phyloP scores from a whole-genome alignment of 2,329 filamentous ascomycete species.

The Aureobasidium vineae region DNA sequence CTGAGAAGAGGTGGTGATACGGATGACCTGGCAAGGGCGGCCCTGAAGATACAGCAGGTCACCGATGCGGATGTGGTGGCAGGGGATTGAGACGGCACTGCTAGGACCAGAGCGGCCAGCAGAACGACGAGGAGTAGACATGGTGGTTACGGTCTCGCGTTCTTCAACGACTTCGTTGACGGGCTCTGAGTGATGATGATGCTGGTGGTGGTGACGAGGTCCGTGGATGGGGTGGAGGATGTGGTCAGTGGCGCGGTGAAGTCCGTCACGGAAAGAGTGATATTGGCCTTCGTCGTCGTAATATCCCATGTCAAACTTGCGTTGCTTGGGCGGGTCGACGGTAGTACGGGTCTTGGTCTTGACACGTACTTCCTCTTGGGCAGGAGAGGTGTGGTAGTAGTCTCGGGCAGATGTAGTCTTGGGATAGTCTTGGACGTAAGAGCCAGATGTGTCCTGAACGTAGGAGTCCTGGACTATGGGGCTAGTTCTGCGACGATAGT shows the following conservation, averaged over 20 bases:
- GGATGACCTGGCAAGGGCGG: slow-evolving; percentile 99
- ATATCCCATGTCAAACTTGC: slow-evolving; percentile 69
- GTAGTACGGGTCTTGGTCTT: slow-evolving; percentile 51
- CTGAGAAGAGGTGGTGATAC: slow-evolving; percentile 95
- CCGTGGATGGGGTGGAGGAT: slow-evolving; percentile 63
- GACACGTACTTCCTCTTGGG: slow-evolving; percentile 51
- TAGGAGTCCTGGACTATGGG: slow-evolving; percentile 44
- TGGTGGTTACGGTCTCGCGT: slow-evolving; percentile 46
- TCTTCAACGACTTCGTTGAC: slow-evolving; percentile 49
- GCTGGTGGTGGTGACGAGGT: slow-evolving; percentile 51
- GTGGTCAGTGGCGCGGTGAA: slow-evolving; percentile 64
- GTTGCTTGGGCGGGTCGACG: slow-evolving; percentile 50
- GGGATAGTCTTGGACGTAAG: slow-evolving; percentile 33
- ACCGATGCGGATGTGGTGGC: slow-evolving; percentile 99
- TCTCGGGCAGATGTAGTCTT: slow-evolving; percentile 38
- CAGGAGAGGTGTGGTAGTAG: slow-evolving; percentile 41
- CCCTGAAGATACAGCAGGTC: slow-evolving; percentile 99
- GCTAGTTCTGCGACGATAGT: slow-evolving; percentile 43
- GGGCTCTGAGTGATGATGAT: slow-evolving; percentile 43
- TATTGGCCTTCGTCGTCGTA: slow-evolving; percentile 77
- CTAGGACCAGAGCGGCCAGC: slow-evolving; percentile 42
- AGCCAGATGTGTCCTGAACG: slow-evolving; percentile 32
- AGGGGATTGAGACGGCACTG: slow-evolving; percentile 96
- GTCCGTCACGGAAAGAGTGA: slow-evolving; percentile 70
- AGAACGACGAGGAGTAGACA: slow-evolving; percentile 40